Evolutionary conservation across 768 basidiomycete genomes (phyloP).

Genomic region (Mycena olivaceomarginata): DNA sequence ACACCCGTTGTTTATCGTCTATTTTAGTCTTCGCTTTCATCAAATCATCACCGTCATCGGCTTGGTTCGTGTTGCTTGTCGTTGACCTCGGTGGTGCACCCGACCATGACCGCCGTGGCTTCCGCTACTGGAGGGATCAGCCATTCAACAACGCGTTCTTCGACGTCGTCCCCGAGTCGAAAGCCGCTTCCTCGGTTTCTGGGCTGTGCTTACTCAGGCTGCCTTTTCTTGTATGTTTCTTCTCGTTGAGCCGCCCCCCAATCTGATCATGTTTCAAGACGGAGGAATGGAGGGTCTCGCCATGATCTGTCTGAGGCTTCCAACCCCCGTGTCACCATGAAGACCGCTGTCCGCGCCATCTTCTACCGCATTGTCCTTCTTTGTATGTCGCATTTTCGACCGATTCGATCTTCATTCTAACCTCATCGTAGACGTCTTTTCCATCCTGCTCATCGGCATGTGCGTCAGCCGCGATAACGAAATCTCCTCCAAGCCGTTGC

Average conservation of each 20-base stretch:
- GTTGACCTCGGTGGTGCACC: slow-evolving; percentile 71
- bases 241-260: not conserved
- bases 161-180: slow-evolving; percentile 44
- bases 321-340: slow-evolving; percentile 66
- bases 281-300: slow-evolving; percentile 65
- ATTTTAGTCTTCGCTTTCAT: slow-evolving; percentile 66
- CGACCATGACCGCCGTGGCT: slow-evolving; percentile 59
- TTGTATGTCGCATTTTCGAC: slow-evolving; percentile 31
- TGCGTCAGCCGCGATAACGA: slow-evolving; percentile 57
- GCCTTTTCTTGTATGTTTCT: slow-evolving; percentile 58
- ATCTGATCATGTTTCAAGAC: slow-evolving; percentile 49
- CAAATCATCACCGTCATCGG: slow-evolving; percentile 65
- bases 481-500: slow-evolving; percentile 39
- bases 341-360: slow-evolving; percentile 62
- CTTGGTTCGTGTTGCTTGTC: slow-evolving; percentile 65
- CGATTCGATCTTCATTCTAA: not conserved
- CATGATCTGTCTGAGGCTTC: slow-evolving; percentile 58
- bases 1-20: slow-evolving; percentile 55
- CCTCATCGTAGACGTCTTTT: slow-evolving; percentile 53
- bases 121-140: slow-evolving; percentile 61
- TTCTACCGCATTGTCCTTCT: slow-evolving; percentile 58
- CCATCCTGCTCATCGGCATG: slow-evolving; percentile 64
- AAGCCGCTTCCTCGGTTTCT: slow-evolving; percentile 58
- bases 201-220: slow-evolving; percentile 53
- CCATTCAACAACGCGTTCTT: slow-evolving; percentile 49